Conservation (phyloP, 192 early-diverging fungal genomes). For the Coemansia sp. region DNA sequence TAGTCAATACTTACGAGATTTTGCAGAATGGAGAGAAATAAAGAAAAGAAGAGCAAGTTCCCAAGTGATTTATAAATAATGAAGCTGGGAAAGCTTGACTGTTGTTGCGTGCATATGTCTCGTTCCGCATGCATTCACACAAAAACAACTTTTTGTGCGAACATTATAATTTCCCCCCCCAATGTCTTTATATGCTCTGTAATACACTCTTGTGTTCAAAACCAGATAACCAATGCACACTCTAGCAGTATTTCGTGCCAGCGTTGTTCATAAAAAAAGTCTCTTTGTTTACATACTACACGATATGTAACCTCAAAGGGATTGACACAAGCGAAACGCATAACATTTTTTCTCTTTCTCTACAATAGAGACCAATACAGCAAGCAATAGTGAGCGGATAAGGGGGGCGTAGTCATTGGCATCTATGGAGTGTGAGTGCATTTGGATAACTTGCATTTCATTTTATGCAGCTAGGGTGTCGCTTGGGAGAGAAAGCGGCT, state of each 20-base stretch:
- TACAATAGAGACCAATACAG: constrained; percentile 1
- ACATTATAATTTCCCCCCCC: constrained; percentile 3
- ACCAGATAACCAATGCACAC: too few relatives aligned
- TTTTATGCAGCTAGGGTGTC: too few relatives aligned
- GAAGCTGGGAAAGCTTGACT: constrained; percentile 9
- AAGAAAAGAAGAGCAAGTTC: background rate
- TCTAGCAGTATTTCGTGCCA: too few relatives aligned
- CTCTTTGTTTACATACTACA: constrained; percentile 2
- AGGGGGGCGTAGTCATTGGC: too few relatives aligned
- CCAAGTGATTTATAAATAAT: constrained; percentile 6
- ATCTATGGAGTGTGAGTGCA: too few relatives aligned
- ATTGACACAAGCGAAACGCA: constrained; percentile 10
- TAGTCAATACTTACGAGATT: too few relatives aligned
- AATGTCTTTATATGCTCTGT: too few relatives aligned
- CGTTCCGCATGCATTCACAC: constrained; percentile 13
- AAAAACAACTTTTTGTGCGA: constrained; percentile 1
- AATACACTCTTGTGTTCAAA: too few relatives aligned
- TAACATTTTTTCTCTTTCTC: constrained; percentile 1
- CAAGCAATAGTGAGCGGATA: background rate
- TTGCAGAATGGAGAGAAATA: background rate
- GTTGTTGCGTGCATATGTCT: constrained; percentile 1
- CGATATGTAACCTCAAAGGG: background rate
- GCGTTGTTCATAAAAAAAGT: too few relatives aligned
- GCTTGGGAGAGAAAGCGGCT: too few relatives aligned
- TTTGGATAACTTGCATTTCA: too few relatives aligned